phyloP scores from a whole-genome alignment of 305 asterid species.

The Fraxinus velutina region DNA sequence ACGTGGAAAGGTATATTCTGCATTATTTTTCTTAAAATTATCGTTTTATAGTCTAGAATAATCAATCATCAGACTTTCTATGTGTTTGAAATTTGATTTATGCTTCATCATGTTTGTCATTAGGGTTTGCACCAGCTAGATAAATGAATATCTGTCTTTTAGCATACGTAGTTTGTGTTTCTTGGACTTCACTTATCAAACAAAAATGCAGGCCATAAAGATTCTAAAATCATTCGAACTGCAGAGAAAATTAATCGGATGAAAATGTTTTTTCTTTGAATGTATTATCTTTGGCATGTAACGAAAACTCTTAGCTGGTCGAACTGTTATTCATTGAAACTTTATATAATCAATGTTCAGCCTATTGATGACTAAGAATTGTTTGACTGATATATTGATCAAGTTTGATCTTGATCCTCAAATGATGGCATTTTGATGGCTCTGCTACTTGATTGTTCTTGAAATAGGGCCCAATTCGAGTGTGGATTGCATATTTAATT shows the following conservation, averaged over 20 bases:
- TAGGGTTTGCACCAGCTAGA: neutral
- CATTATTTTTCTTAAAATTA: neutral
- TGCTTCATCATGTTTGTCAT: neutral
- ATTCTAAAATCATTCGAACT: neutral
- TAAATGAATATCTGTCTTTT: neutral
- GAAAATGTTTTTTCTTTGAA: neutral
- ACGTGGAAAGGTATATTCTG: constrained; percentile 42
- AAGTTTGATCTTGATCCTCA: neutral
- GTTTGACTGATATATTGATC: neutral
- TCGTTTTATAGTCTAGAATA: neutral
- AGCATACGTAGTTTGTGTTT: neutral
- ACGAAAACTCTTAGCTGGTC: too few relatives aligned
- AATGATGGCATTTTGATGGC: neutral
- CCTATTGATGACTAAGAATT: neutral
- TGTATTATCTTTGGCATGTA: neutral
- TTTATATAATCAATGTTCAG: neutral
- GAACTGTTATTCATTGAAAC: neutral
- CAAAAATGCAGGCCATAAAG: neutral
- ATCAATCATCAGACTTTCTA: neutral
- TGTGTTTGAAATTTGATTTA: neutral
- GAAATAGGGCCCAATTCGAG: neutral
- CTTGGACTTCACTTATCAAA: neutral
- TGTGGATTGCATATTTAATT: neutral
- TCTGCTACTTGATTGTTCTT: neutral
- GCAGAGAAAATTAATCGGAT: neutral